Evolutionary conservation across 345 rosid genomes (phyloP).

Genomic region (Alliaria petiolata): DNA sequence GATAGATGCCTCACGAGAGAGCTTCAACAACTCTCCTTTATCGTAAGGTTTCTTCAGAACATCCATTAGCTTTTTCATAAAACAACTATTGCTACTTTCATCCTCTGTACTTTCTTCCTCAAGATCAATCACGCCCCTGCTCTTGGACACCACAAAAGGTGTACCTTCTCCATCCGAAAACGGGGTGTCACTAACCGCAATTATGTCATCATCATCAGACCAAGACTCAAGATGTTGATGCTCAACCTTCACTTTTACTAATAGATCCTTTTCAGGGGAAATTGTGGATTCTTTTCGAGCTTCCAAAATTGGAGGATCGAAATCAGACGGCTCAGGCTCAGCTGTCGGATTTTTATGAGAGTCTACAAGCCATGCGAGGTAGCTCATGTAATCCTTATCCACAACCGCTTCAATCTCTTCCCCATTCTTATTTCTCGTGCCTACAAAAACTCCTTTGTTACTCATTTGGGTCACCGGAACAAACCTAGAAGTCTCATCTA

Average conservation of each 20-base stretch:
- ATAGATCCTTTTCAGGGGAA: not conserved
- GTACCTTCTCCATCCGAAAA: slow-evolving; percentile 10
- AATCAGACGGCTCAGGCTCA: not conserved
- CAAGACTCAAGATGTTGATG: slow-evolving; percentile 5
- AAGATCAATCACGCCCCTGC: slow-evolving; percentile 16
- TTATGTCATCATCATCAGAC: slow-evolving; percentile 9
- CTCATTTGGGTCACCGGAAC: not conserved
- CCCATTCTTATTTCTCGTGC: slow-evolving; percentile 1
- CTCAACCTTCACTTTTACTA: slow-evolving; percentile 14
- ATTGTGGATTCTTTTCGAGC: not conserved
- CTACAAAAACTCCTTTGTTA: not conserved
- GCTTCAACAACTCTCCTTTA: slow-evolving; percentile 10
- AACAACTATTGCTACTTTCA: not conserved
- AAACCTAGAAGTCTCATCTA: not conserved
- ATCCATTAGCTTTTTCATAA: slow-evolving; percentile 5
- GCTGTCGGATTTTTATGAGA: not conserved
- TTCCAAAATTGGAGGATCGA: not conserved
- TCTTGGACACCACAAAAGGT: slow-evolving; percentile 25
- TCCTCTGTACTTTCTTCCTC: slow-evolving; percentile 10
- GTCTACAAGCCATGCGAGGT: slow-evolving; percentile 31
- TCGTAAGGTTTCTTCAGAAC: slow-evolving; percentile 7
- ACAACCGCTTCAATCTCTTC: not conserved
- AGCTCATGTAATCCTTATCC: slow-evolving; percentile 24
- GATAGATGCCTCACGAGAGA: slow-evolving; percentile 1
- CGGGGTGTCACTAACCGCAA: slow-evolving; percentile 18